Base-by-base conservation (phyloP, 1,284 basidiomycete genomes). In the Ustilago esculenta region DNA sequence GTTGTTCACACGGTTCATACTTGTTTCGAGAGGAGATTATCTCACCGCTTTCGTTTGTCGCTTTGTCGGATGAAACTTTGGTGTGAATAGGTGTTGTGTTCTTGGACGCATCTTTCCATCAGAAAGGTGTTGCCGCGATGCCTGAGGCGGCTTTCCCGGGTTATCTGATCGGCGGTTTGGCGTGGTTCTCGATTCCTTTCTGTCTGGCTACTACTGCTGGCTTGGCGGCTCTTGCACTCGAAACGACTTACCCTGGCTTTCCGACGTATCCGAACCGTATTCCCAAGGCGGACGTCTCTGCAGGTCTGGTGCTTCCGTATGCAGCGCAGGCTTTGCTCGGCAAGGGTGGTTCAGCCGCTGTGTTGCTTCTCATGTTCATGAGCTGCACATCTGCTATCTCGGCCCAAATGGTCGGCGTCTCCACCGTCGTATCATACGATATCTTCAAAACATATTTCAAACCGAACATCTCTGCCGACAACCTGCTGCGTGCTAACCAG, bases 331-430 rank as follows among this genome's bases (percentile, higher is more conserved):
- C 75, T 17, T 29, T 77, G 33, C 48, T 77, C 4, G 75, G 75
- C 39, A 74, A 71, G 34, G 73, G 73, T 2, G 75, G 75, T 1
- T 68, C 60, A 7, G 72, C 73, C 0, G 75, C 64, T 5, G 72
- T 77, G 14, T 54, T 76, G 17, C 51, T 75, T 11, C 64, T 75
- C 25, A 76, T 73, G 75, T 77, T 75, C 60, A 79, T 79, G 77
- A 59, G 53, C 32, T 75, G 67, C 49, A 79, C 78, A 2, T 76
- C 72, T 1, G 77, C 80, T 12, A 73, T 75, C 32, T 75, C 69
- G 1, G 73, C 73, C 4, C 70, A 75, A 51, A 49, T 73, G 43
- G 55, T 76, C 17, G 70, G 71, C n/a, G 72, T 77, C 7, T 69
- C 67, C 2, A 72, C 65, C 23, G 61, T 75, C 5, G 50, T 60